A percentile compares a stretch with the other conserved stretches of the same genome.
phyloP scores from a whole-genome alignment of 495 filamentous ascomycete genomes.

The Astrothelium macrocarpum region DNA sequence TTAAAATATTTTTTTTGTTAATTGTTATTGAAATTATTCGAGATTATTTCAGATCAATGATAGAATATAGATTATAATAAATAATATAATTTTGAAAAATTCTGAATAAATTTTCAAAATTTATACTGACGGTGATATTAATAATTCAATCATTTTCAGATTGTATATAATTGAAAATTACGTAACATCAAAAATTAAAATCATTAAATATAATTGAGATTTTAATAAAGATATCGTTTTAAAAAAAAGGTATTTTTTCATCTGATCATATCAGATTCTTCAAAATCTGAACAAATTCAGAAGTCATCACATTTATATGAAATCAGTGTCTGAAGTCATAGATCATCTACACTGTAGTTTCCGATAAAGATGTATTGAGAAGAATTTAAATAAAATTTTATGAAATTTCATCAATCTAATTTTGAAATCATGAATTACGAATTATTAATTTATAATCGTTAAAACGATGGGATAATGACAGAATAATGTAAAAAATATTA shows the following conservation, averaged over 20 bases:
- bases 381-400: not conserved
- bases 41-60: not conserved
- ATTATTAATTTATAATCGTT: not conserved
- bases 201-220: not conserved
- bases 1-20: not conserved
- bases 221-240: not conserved
- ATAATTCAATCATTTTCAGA: not conserved
- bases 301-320: not conserved
- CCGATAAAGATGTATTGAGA: not conserved
- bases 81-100: not conserved
- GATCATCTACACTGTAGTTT: not conserved
- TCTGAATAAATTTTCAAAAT: not conserved
- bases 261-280: not conserved
- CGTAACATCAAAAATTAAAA: not conserved
- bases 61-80: not conserved
- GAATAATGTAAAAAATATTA: not conserved
- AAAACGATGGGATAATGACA: not conserved
- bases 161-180: not conserved
- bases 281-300: not conserved
- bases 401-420: not conserved
- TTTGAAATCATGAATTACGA: not conserved
- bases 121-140: not conserved
- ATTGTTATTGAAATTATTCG: not conserved
- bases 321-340: not conserved
- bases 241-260: not conserved